phyloP scores from a whole-genome alignment of 768 basidiomycete genomes.

The Holtermanniella nyarrowii region DNA sequence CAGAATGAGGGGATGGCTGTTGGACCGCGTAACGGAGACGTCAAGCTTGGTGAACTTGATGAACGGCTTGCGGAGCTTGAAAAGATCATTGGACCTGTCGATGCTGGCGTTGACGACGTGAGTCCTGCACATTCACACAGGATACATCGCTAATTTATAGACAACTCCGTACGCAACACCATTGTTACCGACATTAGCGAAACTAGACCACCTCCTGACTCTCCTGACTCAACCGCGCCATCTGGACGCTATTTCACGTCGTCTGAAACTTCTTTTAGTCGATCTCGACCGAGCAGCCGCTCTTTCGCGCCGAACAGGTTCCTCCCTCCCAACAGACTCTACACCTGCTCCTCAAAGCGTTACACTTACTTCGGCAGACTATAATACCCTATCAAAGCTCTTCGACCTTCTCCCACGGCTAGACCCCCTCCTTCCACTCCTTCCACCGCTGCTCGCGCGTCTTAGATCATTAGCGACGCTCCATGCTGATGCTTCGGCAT shows the following conservation, averaged over 20 bases:
- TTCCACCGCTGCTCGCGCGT: conserved; percentile 74
- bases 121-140: conserved; percentile 15
- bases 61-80: conserved; percentile 74
- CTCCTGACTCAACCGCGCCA: conserved; percentile 91
- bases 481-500: conserved; percentile 70
- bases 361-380: conserved; percentile 33
- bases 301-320: conserved; percentile 42
- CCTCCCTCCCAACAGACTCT: conserved; percentile 1
- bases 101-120: conserved; percentile 71
- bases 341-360: background rate
- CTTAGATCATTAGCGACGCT: conserved; percentile 71
- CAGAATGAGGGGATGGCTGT: conserved; percentile 3
- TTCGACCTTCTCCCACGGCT: conserved; percentile 43
- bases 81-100: conserved; percentile 69
- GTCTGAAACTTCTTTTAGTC: conserved; percentile 80
- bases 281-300: conserved; percentile 73
- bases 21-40: no score
- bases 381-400: conserved; percentile 38
- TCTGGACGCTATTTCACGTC: conserved; percentile 86
- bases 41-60: conserved; percentile 65
- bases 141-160: conserved; percentile 41
- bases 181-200: conserved; percentile 66
- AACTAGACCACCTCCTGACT: conserved; percentile 73
- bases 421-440: conserved; percentile 44
- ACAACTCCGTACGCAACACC: conserved; percentile 50